Percentiles rank a stretch among this genome's conserved stretches.
phyloP scores from a whole-genome alignment of 2,329 filamentous ascomycete genomes.

The Microdochium bolleyi region DNA sequence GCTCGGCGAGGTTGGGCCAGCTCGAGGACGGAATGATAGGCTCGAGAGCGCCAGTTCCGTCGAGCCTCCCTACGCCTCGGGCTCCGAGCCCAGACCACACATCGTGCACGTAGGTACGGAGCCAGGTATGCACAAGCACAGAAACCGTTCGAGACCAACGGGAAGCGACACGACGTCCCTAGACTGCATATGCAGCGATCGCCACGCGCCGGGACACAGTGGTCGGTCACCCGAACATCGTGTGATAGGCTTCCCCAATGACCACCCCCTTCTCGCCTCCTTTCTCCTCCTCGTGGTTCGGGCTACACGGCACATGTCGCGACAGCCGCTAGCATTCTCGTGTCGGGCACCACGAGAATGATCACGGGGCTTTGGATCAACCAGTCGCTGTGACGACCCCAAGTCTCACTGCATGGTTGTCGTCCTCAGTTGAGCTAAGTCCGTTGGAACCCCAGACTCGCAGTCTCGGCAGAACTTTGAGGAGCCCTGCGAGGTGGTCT shows the following conservation, averaged over 20 bases:
- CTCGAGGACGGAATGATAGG: background rate
- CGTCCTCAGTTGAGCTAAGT: too few relatives aligned
- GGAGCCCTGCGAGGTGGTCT: too few relatives aligned
- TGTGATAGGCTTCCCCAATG: background rate
- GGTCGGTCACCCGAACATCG: background rate
- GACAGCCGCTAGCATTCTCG: too few relatives aligned
- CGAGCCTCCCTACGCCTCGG: background rate
- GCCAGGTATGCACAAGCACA: background rate
- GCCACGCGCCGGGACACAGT: background rate
- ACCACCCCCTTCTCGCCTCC: background rate
- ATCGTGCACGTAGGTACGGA: background rate
- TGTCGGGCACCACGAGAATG: too few relatives aligned
- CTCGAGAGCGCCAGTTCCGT: background rate
- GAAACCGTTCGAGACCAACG: background rate
- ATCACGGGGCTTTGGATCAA: too few relatives aligned
- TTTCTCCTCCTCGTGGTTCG: background rate
- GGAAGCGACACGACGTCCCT: background rate
- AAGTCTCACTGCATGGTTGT: too few relatives aligned
- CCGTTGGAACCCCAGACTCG: too few relatives aligned
- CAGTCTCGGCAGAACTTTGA: too few relatives aligned
- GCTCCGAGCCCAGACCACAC: background rate
- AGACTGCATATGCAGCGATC: background rate
- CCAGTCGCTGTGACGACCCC: too few relatives aligned
- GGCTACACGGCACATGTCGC: too few relatives aligned
- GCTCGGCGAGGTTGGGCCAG: background rate